Conservation (phyloP, 192 early-diverging fungal genomes). For the Phycomyces blakesleeanus region DNA sequence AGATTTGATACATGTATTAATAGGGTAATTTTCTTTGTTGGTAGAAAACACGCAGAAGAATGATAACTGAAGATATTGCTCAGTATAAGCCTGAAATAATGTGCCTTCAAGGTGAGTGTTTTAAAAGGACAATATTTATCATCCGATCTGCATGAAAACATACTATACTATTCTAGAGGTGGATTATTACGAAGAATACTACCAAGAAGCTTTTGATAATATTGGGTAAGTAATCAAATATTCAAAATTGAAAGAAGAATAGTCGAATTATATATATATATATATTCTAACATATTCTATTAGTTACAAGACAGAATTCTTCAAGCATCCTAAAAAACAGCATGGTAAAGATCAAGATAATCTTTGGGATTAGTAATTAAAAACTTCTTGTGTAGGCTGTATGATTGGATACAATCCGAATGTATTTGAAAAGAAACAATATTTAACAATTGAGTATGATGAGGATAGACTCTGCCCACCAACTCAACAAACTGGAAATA, state of each 20-base stretch:
- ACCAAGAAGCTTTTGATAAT: conserved; percentile 13
- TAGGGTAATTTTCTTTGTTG: background rate
- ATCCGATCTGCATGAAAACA: background rate
- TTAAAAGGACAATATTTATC: no score
- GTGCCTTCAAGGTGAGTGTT: conserved; percentile 36
- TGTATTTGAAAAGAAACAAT: conserved; percentile 8
- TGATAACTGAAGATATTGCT: conserved; percentile 33
- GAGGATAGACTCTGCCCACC: conserved; percentile 6
- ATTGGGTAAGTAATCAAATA: conserved; percentile 21
- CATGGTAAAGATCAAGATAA: conserved; percentile 21
- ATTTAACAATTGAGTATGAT: conserved; percentile 27
- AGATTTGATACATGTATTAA: background rate
- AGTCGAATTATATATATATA: no score
- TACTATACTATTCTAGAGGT: conserved; percentile 22
- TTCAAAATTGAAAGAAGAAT: background rate
- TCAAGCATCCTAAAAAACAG: conserved; percentile 24
- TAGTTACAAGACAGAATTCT: conserved; percentile 21
- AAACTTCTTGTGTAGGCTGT: conserved; percentile 15
- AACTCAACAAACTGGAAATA: conserved; percentile 30
- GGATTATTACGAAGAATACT: conserved; percentile 31
- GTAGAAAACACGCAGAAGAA: conserved; percentile 34
- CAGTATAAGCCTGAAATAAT: conserved; percentile 29
- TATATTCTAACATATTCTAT: background rate
- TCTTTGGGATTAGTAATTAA: background rate
- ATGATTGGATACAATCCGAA: conserved; percentile 21